Evolutionary conservation across 2,329 filamentous ascomycete species (phyloP).

Genomic region (Paecilomyces fulvus): DNA sequence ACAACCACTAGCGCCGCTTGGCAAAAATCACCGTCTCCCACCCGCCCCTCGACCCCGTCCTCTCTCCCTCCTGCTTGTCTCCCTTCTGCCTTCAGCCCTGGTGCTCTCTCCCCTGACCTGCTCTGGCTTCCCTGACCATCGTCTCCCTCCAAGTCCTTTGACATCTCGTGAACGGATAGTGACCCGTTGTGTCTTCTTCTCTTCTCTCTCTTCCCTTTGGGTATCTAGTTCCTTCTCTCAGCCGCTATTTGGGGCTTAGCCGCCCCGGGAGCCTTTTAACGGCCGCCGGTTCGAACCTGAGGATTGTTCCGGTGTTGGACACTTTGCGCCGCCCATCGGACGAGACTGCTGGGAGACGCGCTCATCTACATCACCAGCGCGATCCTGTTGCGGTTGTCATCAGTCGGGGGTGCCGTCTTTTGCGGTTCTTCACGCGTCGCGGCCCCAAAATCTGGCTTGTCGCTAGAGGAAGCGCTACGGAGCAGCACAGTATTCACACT

Average conservation of each 20-base stretch:
- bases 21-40: constrained; percentile 22
- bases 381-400: neutral
- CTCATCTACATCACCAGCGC: neutral
- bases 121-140: constrained; percentile 2
- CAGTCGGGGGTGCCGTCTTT: neutral
- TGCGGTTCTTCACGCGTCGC: neutral
- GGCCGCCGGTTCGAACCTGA: neutral
- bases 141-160: constrained; percentile 2
- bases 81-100: constrained; percentile 7
- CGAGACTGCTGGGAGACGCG: neutral
- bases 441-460: neutral
- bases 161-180: neutral
- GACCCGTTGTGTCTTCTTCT: neutral
- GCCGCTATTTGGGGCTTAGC: neutral
- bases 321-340: neutral
- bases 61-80: constrained; percentile 4
- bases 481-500: neutral
- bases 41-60: constrained; percentile 23
- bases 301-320: neutral
- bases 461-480: neutral
- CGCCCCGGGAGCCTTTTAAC: neutral
- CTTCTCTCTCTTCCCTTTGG: neutral
- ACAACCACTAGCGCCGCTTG: constrained; percentile 28
- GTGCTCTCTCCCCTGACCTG: constrained; percentile 2
- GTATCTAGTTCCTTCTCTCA: constrained; percentile 1